Evolutionary conservation across 768 basidiomycete species (phyloP), one percentile per base, ranked within the genome.

Genomic region (Lyophyllum semitale): DNA sequence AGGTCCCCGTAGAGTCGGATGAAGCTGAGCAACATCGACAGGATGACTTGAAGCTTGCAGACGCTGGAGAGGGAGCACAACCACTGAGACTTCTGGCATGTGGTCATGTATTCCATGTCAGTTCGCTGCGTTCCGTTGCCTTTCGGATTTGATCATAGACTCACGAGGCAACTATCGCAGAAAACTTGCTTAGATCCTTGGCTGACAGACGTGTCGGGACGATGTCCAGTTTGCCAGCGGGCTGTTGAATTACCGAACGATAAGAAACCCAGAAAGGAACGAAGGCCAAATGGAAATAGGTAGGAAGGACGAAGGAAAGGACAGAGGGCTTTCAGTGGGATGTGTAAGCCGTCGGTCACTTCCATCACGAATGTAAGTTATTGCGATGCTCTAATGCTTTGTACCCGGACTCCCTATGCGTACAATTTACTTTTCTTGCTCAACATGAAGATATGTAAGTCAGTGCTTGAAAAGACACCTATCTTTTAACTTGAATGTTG

Each of bases 131-230:
- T 23, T 25, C 11, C 18, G 38, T 54, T 5, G 25, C 3, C 29
- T 20, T 47, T 27, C 12, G 53, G 26, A 32, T 49, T n/a, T 12
- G 18, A 38, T 13, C 29, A 18, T n/a, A 43, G 35, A 29, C 41
- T 38, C 45, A n/a, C 57, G 57, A 12, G 58, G 38, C 53, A 55
- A 30, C 54, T 45, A 30, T 53, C 20, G 12, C 60, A 91, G 91
- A 85, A 91, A 90, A 85, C 87, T 22, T 96, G 93, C 67, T 71
- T 95, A 40, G 93, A 96, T 66, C 91, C 92, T 20, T 96, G 94
- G 94, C 70, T 96, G 48, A 85, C 76, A 3, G 87, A 89, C 57
- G 87, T 93, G 13, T 92, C 90, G 26, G 93, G 91, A 4, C 82
- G 92, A 29, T 96, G 93, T 76, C 93, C 93, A 7, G 84, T 88